Percentiles rank a stretch among this genome's conserved stretches.
Conservation (phyloP, 495 filamentous ascomycete genomes). For the Rhizodiscina lignyota region DNA sequence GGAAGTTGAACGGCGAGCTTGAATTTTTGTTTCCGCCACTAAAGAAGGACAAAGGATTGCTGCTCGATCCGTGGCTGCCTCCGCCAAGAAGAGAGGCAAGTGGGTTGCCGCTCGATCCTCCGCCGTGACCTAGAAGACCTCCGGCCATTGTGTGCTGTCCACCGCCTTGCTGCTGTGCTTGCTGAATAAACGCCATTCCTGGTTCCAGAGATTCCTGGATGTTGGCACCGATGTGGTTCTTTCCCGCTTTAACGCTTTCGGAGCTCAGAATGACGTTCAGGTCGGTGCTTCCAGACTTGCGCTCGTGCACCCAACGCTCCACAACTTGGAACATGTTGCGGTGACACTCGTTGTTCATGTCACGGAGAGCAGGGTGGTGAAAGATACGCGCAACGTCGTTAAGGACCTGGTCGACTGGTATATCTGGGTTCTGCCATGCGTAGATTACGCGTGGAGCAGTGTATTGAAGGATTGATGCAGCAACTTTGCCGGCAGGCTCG, state of each 20-base stretch:
- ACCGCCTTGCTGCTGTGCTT: too few species aligned
- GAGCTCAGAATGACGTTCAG: slow-evolving; percentile 58
- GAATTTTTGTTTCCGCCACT: too few species aligned
- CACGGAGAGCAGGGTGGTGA: slow-evolving; percentile 72
- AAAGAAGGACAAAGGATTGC: too few species aligned
- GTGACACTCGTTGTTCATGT: slow-evolving; percentile 60
- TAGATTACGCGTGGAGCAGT: slow-evolving; percentile 73
- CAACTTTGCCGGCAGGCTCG: slow-evolving; percentile 68
- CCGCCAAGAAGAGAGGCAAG: too few species aligned
- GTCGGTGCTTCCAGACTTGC: slow-evolving; percentile 39
- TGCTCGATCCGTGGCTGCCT: too few species aligned
- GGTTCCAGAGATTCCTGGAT: too few species aligned
- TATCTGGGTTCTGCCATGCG: slow-evolving; percentile 73
- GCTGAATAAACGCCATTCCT: too few species aligned
- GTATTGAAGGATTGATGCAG: slow-evolving; percentile 63
- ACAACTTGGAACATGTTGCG: slow-evolving; percentile 74
- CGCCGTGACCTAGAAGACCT: too few species aligned
- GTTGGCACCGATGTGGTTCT: slow-evolving; percentile 41
- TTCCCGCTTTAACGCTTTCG: slow-evolving; percentile 61
- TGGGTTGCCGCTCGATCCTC: too few species aligned
- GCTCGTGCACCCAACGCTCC: slow-evolving; percentile 52
- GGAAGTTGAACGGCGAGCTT: too few species aligned
- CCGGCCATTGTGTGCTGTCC: too few species aligned
- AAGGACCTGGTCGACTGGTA: slow-evolving; percentile 63
- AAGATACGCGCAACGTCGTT: slow-evolving; percentile 63